Evolutionary conservation across 441 rosid genomes (phyloP), one percentile per base, ranked within the genome.

Genomic region (Oxalis stricta): DNA sequence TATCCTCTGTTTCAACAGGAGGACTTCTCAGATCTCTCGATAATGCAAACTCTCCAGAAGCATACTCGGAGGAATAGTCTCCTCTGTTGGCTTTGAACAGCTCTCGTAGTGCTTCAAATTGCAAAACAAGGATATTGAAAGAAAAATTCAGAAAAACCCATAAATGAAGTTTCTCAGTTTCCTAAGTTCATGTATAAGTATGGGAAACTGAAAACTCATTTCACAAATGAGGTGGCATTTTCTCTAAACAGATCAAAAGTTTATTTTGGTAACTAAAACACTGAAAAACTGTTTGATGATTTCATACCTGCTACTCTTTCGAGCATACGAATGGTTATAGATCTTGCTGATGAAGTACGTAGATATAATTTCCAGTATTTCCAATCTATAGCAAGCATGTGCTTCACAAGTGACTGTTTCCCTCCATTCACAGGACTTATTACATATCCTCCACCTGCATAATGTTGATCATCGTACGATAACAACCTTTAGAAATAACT

Each of bases 381-480:
- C 96, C 99, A 86, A 56, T 91, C 87, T 38, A 81, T 63, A 19
- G 99, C 73, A 41, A 91, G 77, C 99, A 91, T 91, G 68, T 86
- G 96, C 50, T 79, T 91, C 20, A 91, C 95, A 32, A 75, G 48
- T 17, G 99, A 75, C 37, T 73, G 70, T 39, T 66, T 74, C 45
- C 87, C 96, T 48, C 83, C 65, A 63, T 60, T 63, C 19, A 66
- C 59, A 2, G 96, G 99, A 56, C 79, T 69, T 48, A 86, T 65
- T 12, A 91, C 94, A 48, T 70, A 91, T 32, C 99, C 96, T 44
- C 95, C 95, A 72, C 99, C 96, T 91, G 71, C 64, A 53, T 52
- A 41, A n/a, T n/a, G n/a, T n/a, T n/a, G n/a, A n/a, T n/a, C n/a
- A n/a, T n/a, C n/a, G n/a, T n/a, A n/a, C n/a, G n/a, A n/a, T n/a